Evolutionary conservation across 2,329 filamentous ascomycete genomes (phyloP), one percentile per base, ranked within the genome.

Genomic region (Sporothrix pseudoabietina): DNA sequence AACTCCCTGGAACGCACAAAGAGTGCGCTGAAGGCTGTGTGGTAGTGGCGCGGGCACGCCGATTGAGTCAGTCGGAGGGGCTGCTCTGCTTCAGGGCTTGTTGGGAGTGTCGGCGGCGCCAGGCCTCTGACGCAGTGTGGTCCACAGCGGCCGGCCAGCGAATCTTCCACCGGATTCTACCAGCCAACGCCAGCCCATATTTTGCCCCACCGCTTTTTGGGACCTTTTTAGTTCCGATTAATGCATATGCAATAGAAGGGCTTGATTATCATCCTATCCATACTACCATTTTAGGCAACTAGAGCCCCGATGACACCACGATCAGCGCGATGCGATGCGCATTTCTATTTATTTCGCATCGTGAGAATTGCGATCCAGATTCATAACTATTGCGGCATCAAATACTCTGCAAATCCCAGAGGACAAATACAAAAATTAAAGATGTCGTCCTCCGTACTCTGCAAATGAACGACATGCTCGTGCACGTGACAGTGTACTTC

Each of bases 111-210:
- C 49, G 14, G 41, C 22, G 5, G 41, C 63, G 4, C 22, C 41
- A n/a, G 65, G 44, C 44, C 26, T n/a, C 16, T 49, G 26, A 52
- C 26, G n/a, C 10, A 30, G 39, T 65, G 5, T 47, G 39, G 44
- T 22, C 26, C 44, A 49, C 63, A 39, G 65, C 44, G 44, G 65
- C 16, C n/a, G 44, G 65, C 39, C 65, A 52, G 47, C 65, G 66
- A 69, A 69, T 69, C 16, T 69, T 69, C 66, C 66, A 69, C 66
- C 66, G 7, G 66, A 39, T 69, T 69, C 66, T 39, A 69, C 65
- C 66, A 69, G 66, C 16, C 65, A 32, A 69, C 19, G 14, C 47
- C 30, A 19, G n/a, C 41, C 41, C 22, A 30, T 19, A 47, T 16
- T 44, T 44, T 44, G 39, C 61, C 61, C 39, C 61, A 30, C 59